These are phyloP conservation scores for Juglanconis oblonga DNA, from an alignment of 2,329 filamentous ascomycete genomes.

Conservation along the genomic window DNA sequence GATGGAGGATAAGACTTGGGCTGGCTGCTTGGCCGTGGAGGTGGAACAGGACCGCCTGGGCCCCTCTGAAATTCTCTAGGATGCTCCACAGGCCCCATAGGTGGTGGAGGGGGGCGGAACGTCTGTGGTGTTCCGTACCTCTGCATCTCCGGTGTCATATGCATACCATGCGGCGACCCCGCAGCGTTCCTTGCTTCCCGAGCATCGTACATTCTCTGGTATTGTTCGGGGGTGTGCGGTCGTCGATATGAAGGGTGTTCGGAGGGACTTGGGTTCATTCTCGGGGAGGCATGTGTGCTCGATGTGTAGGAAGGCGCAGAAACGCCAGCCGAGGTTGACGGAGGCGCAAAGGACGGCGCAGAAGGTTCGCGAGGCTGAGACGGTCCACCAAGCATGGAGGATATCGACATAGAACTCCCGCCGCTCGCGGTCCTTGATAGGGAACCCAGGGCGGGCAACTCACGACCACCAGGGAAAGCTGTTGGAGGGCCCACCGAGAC, in stretches of 20 bases:
- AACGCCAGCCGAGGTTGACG: conserved; percentile 32
- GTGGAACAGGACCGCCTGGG: conserved; percentile 35
- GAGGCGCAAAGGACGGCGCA: conserved; percentile 39
- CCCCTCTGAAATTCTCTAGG: conserved; percentile 37
- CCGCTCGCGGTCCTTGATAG: conserved; percentile 45
- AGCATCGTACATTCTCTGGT: conserved; percentile 52
- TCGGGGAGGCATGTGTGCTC: conserved; percentile 53
- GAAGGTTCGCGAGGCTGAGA: conserved; percentile 34
- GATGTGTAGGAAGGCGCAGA: conserved; percentile 45
- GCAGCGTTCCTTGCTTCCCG: conserved; percentile 35
- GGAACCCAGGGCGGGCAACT: conserved; percentile 49
- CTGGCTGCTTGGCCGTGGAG: conserved; percentile 50
- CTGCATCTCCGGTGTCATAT: conserved; percentile 55
- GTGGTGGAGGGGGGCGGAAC: conserved; percentile 50
- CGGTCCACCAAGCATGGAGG: conserved; percentile 56
- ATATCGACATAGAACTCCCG: conserved; percentile 60
- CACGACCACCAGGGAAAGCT: conserved; percentile 47
- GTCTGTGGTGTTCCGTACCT: conserved; percentile 57
- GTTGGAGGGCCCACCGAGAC: conserved; percentile 41
- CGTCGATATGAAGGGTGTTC: conserved; percentile 63
- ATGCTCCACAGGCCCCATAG: conserved; percentile 39
- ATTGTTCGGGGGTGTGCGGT: conserved; percentile 68
- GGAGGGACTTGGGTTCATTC: conserved; percentile 51
- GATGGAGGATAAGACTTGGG: conserved; percentile 44
- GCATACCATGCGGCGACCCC: conserved; percentile 48